Evolutionary conservation across 306 rosid genomes (phyloP).

Genomic region (Vigna hirtella): DNA sequence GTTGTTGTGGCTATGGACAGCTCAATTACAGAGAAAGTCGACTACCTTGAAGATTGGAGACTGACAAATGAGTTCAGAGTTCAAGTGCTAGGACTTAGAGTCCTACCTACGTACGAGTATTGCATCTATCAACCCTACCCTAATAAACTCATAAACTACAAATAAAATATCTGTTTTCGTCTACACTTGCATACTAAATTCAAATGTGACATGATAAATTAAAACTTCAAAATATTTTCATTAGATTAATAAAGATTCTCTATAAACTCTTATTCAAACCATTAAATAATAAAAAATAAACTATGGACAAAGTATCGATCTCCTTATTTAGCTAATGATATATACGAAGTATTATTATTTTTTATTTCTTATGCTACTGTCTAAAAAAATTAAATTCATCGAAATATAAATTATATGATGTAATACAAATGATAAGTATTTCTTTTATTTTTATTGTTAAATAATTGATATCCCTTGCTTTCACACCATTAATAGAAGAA

Average conservation of each 20-base stretch:
- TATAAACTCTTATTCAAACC: background rate
- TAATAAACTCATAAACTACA: background rate
- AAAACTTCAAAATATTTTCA: background rate
- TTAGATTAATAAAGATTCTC: background rate
- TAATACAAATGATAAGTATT: no score
- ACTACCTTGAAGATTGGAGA: conserved; percentile 15
- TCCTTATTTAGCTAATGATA: no score
- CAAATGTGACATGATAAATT: background rate
- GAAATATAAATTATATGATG: no score
- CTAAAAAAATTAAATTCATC: no score
- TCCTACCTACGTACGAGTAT: background rate
- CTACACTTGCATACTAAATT: background rate
- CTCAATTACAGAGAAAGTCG: conserved; percentile 47
- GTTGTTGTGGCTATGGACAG: conserved; percentile 36
- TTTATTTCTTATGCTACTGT: no score
- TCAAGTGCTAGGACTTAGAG: background rate
- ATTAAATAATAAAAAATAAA: background rate
- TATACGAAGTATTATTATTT: no score
- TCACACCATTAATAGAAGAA: background rate
- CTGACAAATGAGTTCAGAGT: conserved; percentile 38
- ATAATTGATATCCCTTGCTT: background rate
- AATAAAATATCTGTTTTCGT: conserved; percentile 7
- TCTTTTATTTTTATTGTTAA: background rate
- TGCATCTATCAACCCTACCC: background rate
- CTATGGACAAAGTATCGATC: no score